phyloP scores from a whole-genome alignment of 2,329 filamentous ascomycete genomes.

The Colletotrichum caudatum region DNA sequence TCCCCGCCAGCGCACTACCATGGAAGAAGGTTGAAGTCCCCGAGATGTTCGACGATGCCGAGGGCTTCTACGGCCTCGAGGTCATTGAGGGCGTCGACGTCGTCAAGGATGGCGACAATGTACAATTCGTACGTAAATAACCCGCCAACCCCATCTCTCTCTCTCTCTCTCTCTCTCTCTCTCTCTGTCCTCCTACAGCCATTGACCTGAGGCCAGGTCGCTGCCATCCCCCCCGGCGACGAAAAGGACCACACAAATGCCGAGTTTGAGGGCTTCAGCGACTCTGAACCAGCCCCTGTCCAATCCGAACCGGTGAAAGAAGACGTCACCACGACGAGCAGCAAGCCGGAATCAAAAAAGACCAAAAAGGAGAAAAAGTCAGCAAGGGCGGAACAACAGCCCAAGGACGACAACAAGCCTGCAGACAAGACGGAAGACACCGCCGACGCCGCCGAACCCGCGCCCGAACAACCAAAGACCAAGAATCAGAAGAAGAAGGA shows the following conservation, averaged over 20 bases:
- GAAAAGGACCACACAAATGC: slow-evolving; percentile 56
- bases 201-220: neutral
- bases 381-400: slow-evolving; percentile 49
- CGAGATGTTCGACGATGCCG: slow-evolving; percentile 86
- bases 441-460: neutral
- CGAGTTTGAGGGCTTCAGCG: slow-evolving; percentile 76
- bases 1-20: slow-evolving; percentile 62
- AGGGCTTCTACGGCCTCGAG: slow-evolving; percentile 92
- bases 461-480: slow-evolving; percentile 42
- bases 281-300: slow-evolving; percentile 54
- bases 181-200: neutral
- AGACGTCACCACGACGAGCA: slow-evolving; percentile 47
- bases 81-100: slow-evolving; percentile 93
- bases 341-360: slow-evolving; percentile 46
- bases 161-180: neutral
- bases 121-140: slow-evolving; percentile 64
- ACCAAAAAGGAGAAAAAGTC: slow-evolving; percentile 47
- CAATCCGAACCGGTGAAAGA: slow-evolving; percentile 46
- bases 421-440: neutral
- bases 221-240: slow-evolving; percentile 24
- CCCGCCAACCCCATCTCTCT: too few relatives aligned
- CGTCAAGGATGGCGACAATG: slow-evolving; percentile 71
- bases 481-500: slow-evolving; percentile 44
- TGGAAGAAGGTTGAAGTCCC: slow-evolving; percentile 75
- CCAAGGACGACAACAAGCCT: slow-evolving; percentile 43